These are phyloP conservation scores for Botrytis tulipae DNA, from an alignment of 2,329 filamentous ascomycete genomes.

Conservation along the genomic window DNA sequence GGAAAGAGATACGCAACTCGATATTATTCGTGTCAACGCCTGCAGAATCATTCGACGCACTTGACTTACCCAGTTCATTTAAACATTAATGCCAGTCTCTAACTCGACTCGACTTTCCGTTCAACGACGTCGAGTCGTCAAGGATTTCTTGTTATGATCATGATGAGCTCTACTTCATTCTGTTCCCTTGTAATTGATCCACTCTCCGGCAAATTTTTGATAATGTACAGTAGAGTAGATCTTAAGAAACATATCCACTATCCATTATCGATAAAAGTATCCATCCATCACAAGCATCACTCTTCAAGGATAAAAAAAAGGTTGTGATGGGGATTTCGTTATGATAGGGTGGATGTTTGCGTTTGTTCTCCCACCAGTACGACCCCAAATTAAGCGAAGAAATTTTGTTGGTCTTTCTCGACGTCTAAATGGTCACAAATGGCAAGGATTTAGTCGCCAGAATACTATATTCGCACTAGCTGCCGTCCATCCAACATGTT, in stretches of 20 bases:
- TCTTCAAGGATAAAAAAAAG: not conserved
- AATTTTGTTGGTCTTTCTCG: not conserved
- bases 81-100: not conserved
- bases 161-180: not conserved
- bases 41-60: slow-evolving; percentile 14
- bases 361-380: slow-evolving; percentile 12
- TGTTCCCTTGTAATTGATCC: slow-evolving; percentile 6
- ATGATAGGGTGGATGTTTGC: slow-evolving; percentile 16
- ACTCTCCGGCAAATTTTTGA: slow-evolving; percentile 9
- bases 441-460: slow-evolving; percentile 28
- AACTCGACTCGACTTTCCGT: not conserved
- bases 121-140: not conserved
- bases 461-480: slow-evolving; percentile 21
- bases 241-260: slow-evolving; percentile 8
- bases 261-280: slow-evolving; percentile 1
- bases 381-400: slow-evolving; percentile 9
- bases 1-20: not conserved
- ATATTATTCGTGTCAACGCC: slow-evolving; percentile 7
- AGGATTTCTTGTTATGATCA: not conserved
- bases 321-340: slow-evolving; percentile 6
- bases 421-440: slow-evolving; percentile 13
- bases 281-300: slow-evolving; percentile 4
- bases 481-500: slow-evolving; percentile 18
- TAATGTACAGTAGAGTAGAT: slow-evolving; percentile 5
- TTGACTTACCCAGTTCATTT: slow-evolving; percentile 4